phyloP scores from a whole-genome alignment of 345 rosid genomes.

The Hibiscus mutabilis region DNA sequence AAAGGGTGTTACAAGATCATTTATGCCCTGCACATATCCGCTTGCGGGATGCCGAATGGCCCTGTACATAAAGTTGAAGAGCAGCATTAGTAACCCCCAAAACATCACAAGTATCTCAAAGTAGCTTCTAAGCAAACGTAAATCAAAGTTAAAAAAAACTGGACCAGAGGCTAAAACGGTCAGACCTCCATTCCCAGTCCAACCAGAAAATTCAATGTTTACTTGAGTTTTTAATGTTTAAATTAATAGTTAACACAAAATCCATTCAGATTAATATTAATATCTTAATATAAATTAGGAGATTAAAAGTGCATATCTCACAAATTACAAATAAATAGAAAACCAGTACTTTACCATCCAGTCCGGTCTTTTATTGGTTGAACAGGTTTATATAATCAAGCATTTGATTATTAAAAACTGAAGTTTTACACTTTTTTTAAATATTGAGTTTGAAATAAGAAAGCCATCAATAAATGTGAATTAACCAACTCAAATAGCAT shows the following conservation, averaged over 20 bases:
- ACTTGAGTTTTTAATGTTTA: neutral
- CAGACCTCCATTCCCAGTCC: neutral
- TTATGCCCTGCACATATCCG: neutral
- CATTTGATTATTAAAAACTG: neutral
- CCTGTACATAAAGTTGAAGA: neutral
- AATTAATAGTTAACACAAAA: neutral
- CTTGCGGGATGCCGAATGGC: neutral
- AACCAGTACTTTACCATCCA: neutral
- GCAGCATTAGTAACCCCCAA: neutral
- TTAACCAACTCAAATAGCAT: neutral
- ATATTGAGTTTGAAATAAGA: neutral
- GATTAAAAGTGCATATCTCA: neutral
- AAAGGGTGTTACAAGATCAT: neutral
- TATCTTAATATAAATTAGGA: neutral
- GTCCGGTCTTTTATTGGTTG: neutral
- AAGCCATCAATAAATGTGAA: neutral
- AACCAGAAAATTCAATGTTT: neutral
- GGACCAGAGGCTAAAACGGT: neutral
- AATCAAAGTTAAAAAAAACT: neutral
- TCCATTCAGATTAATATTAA: neutral
- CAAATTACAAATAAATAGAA: neutral
- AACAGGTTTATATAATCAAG: neutral
- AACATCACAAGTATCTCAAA: neutral
- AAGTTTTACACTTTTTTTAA: neutral
- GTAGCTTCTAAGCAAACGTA: neutral